Percentiles rank a stretch among this genome's conserved stretches.
phyloP scores from a whole-genome alignment of 73 alveolate genomes.

The Paramecium sonneborni region DNA sequence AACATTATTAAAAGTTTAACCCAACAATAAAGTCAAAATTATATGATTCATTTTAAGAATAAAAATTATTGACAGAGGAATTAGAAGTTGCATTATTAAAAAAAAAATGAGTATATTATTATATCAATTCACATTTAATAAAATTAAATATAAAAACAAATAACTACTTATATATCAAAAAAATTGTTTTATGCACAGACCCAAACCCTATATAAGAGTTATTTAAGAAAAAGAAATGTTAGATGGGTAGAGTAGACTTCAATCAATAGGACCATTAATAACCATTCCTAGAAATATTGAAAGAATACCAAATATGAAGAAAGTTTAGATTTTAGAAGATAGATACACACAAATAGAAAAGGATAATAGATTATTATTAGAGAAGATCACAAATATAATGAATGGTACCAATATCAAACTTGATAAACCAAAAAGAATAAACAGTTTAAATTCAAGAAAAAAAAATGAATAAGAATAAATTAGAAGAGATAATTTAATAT shows the following conservation, averaged over 20 bases:
- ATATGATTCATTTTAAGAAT: background rate
- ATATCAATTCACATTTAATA: background rate
- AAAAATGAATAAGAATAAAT: background rate
- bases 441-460: background rate
- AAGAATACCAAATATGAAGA: conserved; percentile 21
- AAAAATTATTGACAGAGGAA: background rate
- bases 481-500: background rate
- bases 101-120: background rate
- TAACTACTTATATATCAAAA: background rate
- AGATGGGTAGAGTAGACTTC: background rate
- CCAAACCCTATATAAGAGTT: conserved; percentile 33
- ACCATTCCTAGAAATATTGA: background rate
- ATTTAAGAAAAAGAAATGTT: conserved; percentile 15
- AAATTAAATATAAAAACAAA: background rate
- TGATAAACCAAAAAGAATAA: background rate
- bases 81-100: background rate
- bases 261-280: background rate
- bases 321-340: conserved; percentile 30
- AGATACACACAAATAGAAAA: conserved; percentile 77
- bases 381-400: conserved; percentile 71
- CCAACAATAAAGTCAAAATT: background rate
- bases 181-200: conserved; percentile 22
- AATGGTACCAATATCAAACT: background rate
- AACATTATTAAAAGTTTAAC: background rate
- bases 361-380: conserved; percentile 74